phyloP scores from a whole-genome alignment of 2,329 filamentous ascomycete genomes.

The Hypoxylon sp. region DNA sequence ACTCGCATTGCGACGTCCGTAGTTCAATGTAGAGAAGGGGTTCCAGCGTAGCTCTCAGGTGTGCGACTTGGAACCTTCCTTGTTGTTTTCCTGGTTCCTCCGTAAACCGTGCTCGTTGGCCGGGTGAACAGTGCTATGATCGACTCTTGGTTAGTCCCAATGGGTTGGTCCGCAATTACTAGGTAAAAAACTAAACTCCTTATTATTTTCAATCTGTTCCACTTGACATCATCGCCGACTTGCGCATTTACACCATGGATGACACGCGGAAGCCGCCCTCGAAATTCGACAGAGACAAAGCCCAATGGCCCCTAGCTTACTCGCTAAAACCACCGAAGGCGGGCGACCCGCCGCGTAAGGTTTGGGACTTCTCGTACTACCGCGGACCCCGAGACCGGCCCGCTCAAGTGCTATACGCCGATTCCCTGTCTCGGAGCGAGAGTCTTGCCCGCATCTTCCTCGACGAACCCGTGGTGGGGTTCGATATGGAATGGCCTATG shows the following conservation, averaged over 20 bases:
- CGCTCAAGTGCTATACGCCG: constrained; percentile 38
- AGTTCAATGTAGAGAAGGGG: no score
- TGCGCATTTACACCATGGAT: constrained; percentile 6
- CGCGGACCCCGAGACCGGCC: constrained; percentile 28
- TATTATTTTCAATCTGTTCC: background rate
- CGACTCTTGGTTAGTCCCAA: background rate
- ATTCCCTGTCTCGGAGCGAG: constrained; percentile 37
- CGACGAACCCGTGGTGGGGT: constrained; percentile 44
- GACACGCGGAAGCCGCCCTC: constrained; percentile 3
- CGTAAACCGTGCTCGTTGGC: no score
- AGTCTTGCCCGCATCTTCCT: constrained; percentile 41
- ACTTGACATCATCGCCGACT: background rate
- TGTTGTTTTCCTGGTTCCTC: no score
- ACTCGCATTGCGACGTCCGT: no score
- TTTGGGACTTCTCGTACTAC: constrained; percentile 38
- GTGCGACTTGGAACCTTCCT: no score
- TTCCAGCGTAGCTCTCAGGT: no score
- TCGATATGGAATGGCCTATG: constrained; percentile 49
- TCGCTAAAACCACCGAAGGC: constrained; percentile 9
- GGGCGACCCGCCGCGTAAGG: constrained; percentile 15
- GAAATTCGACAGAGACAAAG: constrained; percentile 29
- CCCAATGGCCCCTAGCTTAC: constrained; percentile 43
- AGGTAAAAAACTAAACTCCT: no score
- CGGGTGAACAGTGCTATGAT: no score
- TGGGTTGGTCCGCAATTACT: background rate